Percentiles rank a stretch among this genome's conserved stretches.
These are phyloP conservation scores for Termitomyces sp. DNA, from an alignment of 768 basidiomycete species.

Conservation along the genomic window DNA sequence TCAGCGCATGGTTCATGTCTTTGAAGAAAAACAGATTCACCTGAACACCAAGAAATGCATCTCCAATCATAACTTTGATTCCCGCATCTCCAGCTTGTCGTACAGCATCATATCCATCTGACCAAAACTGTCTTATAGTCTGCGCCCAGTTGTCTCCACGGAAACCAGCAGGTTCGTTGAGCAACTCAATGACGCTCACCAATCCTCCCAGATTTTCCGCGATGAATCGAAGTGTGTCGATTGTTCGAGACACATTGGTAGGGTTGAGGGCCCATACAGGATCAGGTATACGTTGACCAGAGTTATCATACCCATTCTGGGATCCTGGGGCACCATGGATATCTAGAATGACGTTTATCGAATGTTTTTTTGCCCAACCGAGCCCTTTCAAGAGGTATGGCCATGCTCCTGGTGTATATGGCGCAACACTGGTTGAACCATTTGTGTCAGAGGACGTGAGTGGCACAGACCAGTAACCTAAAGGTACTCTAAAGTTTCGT, in stretches of 20 bases:
- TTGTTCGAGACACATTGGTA: slow-evolving; percentile 44
- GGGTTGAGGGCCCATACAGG: slow-evolving; percentile 53
- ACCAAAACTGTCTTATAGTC: slow-evolving; percentile 49
- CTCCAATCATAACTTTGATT: slow-evolving; percentile 66
- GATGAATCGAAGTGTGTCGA: slow-evolving; percentile 54
- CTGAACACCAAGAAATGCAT: slow-evolving; percentile 59
- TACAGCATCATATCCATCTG: slow-evolving; percentile 54
- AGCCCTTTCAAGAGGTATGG: slow-evolving; percentile 60
- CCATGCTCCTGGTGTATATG: slow-evolving; percentile 63
- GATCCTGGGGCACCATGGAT: slow-evolving; percentile 69
- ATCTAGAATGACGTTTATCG: slow-evolving; percentile 68
- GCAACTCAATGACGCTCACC: slow-evolving; percentile 58
- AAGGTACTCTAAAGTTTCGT: slow-evolving; percentile 44
- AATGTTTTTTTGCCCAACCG: slow-evolving; percentile 55
- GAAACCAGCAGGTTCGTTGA: slow-evolving; percentile 69
- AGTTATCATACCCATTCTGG: slow-evolving; percentile 72
- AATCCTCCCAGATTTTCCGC: slow-evolving; percentile 46
- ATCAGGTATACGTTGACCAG: slow-evolving; percentile 52
- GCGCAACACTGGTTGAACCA: slow-evolving; percentile 34
- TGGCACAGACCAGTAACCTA: slow-evolving; percentile 80
- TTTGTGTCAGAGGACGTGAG: slow-evolving; percentile 49
- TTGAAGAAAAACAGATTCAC: slow-evolving; percentile 20
- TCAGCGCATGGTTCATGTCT: slow-evolving; percentile 1
- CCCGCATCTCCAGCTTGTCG: slow-evolving; percentile 38
- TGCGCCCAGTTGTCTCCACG: slow-evolving; percentile 31